phyloP scores from a whole-genome alignment of 2,329 filamentous ascomycete genomes.

The Aspergillus fructus region DNA sequence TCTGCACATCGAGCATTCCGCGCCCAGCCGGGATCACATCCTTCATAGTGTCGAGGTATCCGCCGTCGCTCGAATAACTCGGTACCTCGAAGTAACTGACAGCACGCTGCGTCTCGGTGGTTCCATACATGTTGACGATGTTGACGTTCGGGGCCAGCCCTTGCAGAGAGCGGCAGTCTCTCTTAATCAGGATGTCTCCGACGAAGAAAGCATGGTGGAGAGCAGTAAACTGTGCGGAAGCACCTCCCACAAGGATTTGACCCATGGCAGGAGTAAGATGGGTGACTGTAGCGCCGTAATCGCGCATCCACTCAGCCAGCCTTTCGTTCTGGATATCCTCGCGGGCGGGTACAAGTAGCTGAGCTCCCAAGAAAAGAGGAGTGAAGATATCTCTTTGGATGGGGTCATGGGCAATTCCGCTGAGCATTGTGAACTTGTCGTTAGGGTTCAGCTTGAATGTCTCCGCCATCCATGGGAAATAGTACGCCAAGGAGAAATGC shows the following conservation, averaged over 20 bases:
- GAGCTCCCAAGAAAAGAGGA: slow-evolving; percentile 80
- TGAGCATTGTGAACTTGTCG: slow-evolving; percentile 77
- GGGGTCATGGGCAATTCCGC: slow-evolving; percentile 71
- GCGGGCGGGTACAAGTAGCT: slow-evolving; percentile 72
- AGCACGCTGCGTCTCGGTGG: slow-evolving; percentile 78
- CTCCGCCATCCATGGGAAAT: slow-evolving; percentile 92
- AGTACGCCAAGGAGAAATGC: slow-evolving; percentile 81
- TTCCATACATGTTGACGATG: slow-evolving; percentile 86
- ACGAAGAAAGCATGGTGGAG: slow-evolving; percentile 86
- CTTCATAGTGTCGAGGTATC: slow-evolving; percentile 62
- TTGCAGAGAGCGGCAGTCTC: slow-evolving; percentile 76
- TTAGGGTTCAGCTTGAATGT: slow-evolving; percentile 71
- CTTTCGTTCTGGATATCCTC: slow-evolving; percentile 86
- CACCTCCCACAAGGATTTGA: slow-evolving; percentile 85
- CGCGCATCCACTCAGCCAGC: slow-evolving; percentile 83
- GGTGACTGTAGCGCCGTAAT: slow-evolving; percentile 71
- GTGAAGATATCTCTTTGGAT: slow-evolving; percentile 76
- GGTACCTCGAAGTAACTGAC: slow-evolving; percentile 83
- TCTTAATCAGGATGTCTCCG: slow-evolving; percentile 82
- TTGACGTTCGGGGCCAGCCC: slow-evolving; percentile 70
- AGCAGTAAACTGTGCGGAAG: slow-evolving; percentile 71
- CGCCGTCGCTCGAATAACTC: slow-evolving; percentile 62
- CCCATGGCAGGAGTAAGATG: slow-evolving; percentile 97
- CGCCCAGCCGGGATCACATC: slow-evolving; percentile 80
- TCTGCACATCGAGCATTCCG: slow-evolving; percentile 86